phyloP scores from a whole-genome alignment of 306 rosid species.

The Medicago arabica region DNA sequence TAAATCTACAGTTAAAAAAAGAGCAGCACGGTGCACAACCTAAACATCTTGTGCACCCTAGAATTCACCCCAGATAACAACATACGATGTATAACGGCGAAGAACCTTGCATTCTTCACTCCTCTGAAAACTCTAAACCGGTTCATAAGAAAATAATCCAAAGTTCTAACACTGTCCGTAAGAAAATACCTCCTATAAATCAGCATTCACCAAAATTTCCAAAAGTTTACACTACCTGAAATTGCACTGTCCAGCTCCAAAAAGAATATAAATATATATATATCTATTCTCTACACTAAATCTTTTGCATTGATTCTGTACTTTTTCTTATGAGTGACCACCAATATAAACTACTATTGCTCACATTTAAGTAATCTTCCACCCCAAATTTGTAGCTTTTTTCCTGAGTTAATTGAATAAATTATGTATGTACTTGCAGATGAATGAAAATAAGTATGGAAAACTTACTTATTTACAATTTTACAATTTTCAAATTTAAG shows the following conservation, averaged over 20 bases:
- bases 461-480: conserved; percentile 7
- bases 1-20: no score
- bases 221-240: conserved; percentile 21
- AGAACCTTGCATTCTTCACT: conserved; percentile 27
- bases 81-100: not conserved
- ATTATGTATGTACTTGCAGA: not conserved
- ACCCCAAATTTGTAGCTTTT: not conserved
- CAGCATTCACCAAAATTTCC: conserved; percentile 14
- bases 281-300: conserved; percentile 12
- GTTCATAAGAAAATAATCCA: conserved; percentile 21
- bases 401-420: not conserved
- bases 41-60: no score
- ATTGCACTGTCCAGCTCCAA: conserved; percentile 24
- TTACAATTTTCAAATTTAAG: not conserved
- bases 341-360: conserved; percentile 16
- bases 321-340: not conserved
- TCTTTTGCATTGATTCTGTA: not conserved
- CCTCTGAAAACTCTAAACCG: conserved; percentile 20
- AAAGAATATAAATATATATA: not conserved
- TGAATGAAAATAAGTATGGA: conserved; percentile 25
- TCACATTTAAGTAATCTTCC: not conserved
- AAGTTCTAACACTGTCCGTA: not conserved
- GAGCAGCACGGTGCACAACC: no score
- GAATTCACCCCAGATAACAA: not conserved
- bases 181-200: conserved; percentile 6